A percentile compares a stretch with the other conserved stretches of the same genome.
Conservation (phyloP, 2,329 filamentous ascomycete genomes). For the Ascochyta clinopodiicola region DNA sequence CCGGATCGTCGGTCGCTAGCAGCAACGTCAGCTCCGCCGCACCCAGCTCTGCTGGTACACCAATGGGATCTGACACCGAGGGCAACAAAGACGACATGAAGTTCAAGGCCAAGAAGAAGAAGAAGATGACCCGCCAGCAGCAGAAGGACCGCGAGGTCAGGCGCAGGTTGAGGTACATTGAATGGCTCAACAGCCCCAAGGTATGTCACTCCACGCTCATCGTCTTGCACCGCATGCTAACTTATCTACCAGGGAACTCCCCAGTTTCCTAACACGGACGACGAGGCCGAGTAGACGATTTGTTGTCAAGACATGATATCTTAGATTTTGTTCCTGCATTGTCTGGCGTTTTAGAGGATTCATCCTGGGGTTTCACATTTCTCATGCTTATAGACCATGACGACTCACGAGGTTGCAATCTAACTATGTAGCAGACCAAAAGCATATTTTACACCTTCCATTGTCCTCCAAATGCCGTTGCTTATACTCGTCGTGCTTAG, state of each 20-base stretch:
- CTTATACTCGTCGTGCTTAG: too few relatives aligned
- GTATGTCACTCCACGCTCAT: conserved; percentile 26
- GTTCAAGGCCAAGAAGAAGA: conserved; percentile 93
- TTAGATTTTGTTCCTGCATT: conserved; percentile 29
- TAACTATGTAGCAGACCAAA: conserved; percentile 19
- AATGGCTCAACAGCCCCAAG: conserved; percentile 76
- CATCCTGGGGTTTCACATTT: conserved; percentile 14
- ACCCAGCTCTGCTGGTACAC: conserved; percentile 60
- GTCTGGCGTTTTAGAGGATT: conserved; percentile 25
- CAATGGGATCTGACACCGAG: conserved; percentile 82
- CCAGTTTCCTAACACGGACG: conserved; percentile 49
- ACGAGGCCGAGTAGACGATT: conserved; percentile 42
- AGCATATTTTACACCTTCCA: conserved; percentile 9
- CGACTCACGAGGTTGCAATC: conserved; percentile 19
- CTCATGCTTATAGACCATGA: conserved; percentile 15
- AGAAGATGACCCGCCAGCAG: conserved; percentile 98
- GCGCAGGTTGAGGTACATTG: conserved; percentile 81
- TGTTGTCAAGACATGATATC: conserved; percentile 20
- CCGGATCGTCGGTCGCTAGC: conserved; percentile 65
- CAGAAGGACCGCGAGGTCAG: conserved; percentile 91
- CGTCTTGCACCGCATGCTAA: conserved; percentile 25
- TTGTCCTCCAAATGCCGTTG: not conserved
- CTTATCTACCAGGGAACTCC: conserved; percentile 44
- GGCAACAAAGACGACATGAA: conserved; percentile 79
- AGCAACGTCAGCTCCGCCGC: conserved; percentile 47